These are phyloP conservation scores for Stachybotrys chlorohalonatus DNA, from an alignment of 2,329 filamentous ascomycete genomes.

Conservation along the genomic window DNA sequence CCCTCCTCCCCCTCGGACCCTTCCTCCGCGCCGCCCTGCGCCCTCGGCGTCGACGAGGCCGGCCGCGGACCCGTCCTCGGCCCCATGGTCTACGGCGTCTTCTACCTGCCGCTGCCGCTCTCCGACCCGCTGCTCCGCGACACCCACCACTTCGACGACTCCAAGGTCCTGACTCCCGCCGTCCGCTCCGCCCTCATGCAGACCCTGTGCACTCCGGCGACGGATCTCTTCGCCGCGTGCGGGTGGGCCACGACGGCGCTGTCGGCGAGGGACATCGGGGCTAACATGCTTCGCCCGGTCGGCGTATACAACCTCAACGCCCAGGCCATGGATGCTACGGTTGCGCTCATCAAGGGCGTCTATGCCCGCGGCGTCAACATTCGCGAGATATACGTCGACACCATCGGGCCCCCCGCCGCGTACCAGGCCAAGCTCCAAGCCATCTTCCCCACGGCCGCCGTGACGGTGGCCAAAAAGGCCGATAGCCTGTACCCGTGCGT, in stretches of 20 bases:
- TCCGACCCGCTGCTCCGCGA: slow-evolving; percentile 66
- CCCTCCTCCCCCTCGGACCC: slow-evolving; percentile 26
- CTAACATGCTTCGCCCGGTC: slow-evolving; percentile 63
- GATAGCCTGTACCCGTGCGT: slow-evolving; percentile 90
- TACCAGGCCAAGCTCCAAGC: slow-evolving; percentile 81
- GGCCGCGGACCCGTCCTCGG: slow-evolving; percentile 90
- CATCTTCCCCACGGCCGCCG: slow-evolving; percentile 67
- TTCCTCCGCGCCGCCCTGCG: slow-evolving; percentile 40
- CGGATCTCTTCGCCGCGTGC: slow-evolving; percentile 43
- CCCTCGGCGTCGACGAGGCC: slow-evolving; percentile 87
- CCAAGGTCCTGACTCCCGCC: slow-evolving; percentile 77
- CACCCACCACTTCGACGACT: slow-evolving; percentile 86
- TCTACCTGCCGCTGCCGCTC: slow-evolving; percentile 65
- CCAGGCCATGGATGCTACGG: slow-evolving; percentile 88
- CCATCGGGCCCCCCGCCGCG: slow-evolving; percentile 70
- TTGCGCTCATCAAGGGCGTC: slow-evolving; percentile 70
- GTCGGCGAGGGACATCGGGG: slow-evolving; percentile 73
- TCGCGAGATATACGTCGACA: slow-evolving; percentile 88
- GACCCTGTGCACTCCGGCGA: slow-evolving; percentile 56
- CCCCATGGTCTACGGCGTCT: slow-evolving; percentile 63
- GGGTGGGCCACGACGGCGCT: slow-evolving; percentile 80
- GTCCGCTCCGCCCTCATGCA: slow-evolving; percentile 64
- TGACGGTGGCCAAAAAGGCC: slow-evolving; percentile 83
- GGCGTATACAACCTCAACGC: slow-evolving; percentile 83
- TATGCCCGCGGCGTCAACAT: slow-evolving; percentile 73